phyloP scores from a whole-genome alignment of 2,329 filamentous ascomycete species.

The Phaeophleospora eucalypticola region DNA sequence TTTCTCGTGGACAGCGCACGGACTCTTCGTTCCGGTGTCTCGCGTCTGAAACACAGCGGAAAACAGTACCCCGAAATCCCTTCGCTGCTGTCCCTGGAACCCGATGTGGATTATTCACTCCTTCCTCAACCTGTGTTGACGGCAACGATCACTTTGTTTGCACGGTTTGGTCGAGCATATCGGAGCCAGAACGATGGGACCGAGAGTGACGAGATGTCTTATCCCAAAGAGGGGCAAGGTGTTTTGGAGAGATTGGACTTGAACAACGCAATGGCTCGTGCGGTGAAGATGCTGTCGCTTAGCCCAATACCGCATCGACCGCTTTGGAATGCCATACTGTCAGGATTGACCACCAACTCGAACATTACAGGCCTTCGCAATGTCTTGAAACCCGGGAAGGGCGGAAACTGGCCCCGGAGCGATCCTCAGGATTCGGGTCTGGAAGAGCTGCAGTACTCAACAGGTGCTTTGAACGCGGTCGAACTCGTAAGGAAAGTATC shows the following conservation, averaged over 20 bases:
- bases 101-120: neutral
- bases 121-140: neutral
- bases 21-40: conserved; percentile 45
- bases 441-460: too few species aligned
- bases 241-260: neutral
- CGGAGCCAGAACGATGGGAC: too few species aligned
- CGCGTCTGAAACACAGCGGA: conserved; percentile 41
- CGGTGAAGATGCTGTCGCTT: conserved; percentile 25
- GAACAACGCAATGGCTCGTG: conserved; percentile 20
- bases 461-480: too few species aligned
- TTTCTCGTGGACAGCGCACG: conserved; percentile 54
- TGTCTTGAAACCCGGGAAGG: too few species aligned
- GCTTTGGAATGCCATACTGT: conserved; percentile 26
- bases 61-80: conserved; percentile 12
- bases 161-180: neutral
- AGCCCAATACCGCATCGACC: conserved; percentile 15
- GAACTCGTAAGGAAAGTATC: too few species aligned
- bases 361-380: neutral
- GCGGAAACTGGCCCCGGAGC: too few species aligned
- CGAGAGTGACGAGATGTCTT: neutral
- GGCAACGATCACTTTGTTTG: conserved; percentile 1
- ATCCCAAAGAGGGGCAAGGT: neutral
- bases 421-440: neutral
- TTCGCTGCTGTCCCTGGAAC: conserved; percentile 1
- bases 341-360: neutral